Evolutionary conservation across 495 filamentous ascomycete species (phyloP).

Genomic region (Lichenothelia convexa): DNA sequence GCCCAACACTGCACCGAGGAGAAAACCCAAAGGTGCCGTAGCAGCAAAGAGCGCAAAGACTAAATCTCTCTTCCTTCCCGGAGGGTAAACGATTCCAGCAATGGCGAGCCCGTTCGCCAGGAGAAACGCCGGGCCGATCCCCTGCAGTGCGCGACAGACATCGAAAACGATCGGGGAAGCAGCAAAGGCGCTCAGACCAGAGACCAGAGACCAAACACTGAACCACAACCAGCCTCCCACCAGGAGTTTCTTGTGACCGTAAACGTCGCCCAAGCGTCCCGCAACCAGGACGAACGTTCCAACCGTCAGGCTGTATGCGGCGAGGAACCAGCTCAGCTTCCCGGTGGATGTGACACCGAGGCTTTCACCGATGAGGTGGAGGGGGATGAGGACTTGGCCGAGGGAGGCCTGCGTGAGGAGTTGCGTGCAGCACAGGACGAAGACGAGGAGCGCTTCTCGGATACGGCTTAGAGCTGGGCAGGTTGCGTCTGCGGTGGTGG

Average conservation of each 20-base stretch:
- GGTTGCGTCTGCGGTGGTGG: too few species aligned
- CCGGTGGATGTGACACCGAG: constrained; percentile 13
- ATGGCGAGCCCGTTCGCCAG: constrained; percentile 21
- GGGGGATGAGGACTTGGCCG: constrained; percentile 16
- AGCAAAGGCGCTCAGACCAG: constrained; percentile 30
- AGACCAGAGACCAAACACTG: constrained; percentile 37
- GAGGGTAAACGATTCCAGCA: constrained; percentile 15
- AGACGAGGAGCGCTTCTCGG: constrained; percentile 14
- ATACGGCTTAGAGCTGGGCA: too few species aligned
- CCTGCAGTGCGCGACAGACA: constrained; percentile 18
- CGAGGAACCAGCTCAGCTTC: constrained; percentile 33
- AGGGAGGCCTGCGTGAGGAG: constrained; percentile 20
- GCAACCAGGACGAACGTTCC: constrained; percentile 48
- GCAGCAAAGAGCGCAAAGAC: constrained; percentile 18
- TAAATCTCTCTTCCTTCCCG: constrained; percentile 16
- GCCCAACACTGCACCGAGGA: constrained; percentile 13
- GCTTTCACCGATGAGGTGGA: constrained; percentile 14
- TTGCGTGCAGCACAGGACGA: constrained; percentile 14
- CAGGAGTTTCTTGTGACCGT: constrained; percentile 44
- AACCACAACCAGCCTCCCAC: constrained; percentile 44
- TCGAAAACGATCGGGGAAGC: constrained; percentile 19
- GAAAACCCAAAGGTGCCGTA: constrained; percentile 14
- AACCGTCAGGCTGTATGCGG: constrained; percentile 39
- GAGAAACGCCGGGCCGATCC: constrained; percentile 20
- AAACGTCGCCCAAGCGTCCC: constrained; percentile 44